Conservation (phyloP, 1,284 basidiomycete species). For the Sanghuangporus baumii region DNA sequence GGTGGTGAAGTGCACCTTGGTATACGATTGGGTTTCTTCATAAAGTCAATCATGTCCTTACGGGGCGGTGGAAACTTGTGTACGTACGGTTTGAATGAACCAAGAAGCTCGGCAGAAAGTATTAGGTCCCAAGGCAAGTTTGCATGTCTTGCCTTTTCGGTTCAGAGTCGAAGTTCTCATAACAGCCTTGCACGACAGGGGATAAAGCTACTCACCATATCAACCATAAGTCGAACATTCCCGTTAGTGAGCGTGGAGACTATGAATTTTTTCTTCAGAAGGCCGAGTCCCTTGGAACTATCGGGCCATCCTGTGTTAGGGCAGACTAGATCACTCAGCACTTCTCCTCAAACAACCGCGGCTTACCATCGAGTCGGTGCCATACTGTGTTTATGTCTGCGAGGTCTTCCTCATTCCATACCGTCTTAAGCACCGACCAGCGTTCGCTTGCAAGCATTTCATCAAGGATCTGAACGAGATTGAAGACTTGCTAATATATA, state of each 20-base stretch:
- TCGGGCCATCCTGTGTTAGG: slow-evolving; percentile 51
- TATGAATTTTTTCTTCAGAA: slow-evolving; percentile 45
- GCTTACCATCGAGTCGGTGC: slow-evolving; percentile 49
- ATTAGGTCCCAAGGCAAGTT: slow-evolving; percentile 59
- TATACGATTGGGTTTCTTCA: slow-evolving; percentile 49
- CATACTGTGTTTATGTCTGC: slow-evolving; percentile 43
- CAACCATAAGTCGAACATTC: slow-evolving; percentile 50
- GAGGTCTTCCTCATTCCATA: slow-evolving; percentile 40
- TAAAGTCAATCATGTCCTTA: not conserved
- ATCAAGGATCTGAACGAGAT: slow-evolving; percentile 45
- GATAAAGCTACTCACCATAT: slow-evolving; percentile 41
- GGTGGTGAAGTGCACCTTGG: slow-evolving; percentile 41
- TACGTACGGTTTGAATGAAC: slow-evolving; percentile 56
- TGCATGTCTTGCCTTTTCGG: slow-evolving; percentile 47
- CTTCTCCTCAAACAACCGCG: not conserved
- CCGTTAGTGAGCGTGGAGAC: slow-evolving; percentile 58
- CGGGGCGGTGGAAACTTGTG: not conserved
- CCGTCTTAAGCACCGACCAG: slow-evolving; percentile 40
- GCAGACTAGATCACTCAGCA: not conserved
- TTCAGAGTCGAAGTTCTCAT: not conserved
- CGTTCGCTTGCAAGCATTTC: slow-evolving; percentile 39
- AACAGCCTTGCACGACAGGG: not conserved
- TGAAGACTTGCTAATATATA: not conserved
- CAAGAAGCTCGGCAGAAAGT: slow-evolving; percentile 53
- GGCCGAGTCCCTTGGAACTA: slow-evolving; percentile 39